These are phyloP conservation scores for Malania oleifera DNA, from an alignment of 164 flowering plant genomes.

Conservation along the genomic window DNA sequence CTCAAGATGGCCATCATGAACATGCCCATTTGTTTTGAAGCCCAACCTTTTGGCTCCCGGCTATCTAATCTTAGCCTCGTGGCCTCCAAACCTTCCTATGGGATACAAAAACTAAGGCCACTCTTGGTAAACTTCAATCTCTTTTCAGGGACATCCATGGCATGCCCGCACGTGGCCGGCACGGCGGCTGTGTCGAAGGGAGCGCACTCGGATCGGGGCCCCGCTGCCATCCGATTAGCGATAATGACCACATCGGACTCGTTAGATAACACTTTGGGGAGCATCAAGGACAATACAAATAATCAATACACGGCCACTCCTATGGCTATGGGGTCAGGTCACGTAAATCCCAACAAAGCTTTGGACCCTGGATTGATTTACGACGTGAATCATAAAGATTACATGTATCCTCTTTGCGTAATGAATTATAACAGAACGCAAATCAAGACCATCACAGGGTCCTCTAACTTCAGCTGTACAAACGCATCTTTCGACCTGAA, in stretches of 20 bases:
- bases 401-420: conserved; percentile 47
- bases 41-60: conserved; percentile 73
- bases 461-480: conserved; percentile 26
- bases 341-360: conserved; percentile 62
- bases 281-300: conserved; percentile 33
- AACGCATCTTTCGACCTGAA: conserved; percentile 50
- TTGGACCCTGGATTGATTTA: conserved; percentile 68
- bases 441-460: conserved; percentile 36
- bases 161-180: conserved; percentile 70
- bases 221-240: conserved; percentile 69
- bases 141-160: conserved; percentile 67
- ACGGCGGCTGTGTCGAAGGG: conserved; percentile 52
- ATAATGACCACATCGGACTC: conserved; percentile 57
- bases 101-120: background rate
- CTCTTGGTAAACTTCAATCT: conserved; percentile 40
- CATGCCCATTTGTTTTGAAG: conserved; percentile 51
- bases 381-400: conserved; percentile 36
- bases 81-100: conserved; percentile 31
- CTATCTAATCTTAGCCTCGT: conserved; percentile 39
- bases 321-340: conserved; percentile 65
- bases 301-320: conserved; percentile 36
- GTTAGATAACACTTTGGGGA: conserved; percentile 33
- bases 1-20: conserved; percentile 50
- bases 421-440: conserved; percentile 43
- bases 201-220: conserved; percentile 66